Evolutionary conservation across 257 asterid genomes (phyloP).

Genomic region (Thymus quinquecostatus): DNA sequence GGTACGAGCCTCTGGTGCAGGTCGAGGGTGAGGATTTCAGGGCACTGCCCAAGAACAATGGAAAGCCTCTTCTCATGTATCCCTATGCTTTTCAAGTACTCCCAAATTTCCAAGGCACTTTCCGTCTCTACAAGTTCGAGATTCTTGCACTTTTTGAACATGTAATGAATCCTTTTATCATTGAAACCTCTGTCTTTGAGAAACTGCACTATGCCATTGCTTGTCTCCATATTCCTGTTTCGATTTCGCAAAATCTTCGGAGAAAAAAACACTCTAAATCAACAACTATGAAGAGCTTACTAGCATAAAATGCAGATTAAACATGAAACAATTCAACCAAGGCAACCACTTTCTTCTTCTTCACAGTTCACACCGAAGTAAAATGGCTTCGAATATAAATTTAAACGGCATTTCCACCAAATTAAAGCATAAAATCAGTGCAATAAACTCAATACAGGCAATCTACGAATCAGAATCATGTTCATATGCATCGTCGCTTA

Average conservation of each 20-base stretch:
- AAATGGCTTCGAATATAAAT: background rate
- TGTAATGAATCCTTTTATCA: slow-evolving; percentile 63
- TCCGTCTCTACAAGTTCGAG: slow-evolving; percentile 67
- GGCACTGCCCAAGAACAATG: slow-evolving; percentile 70
- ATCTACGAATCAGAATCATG: background rate
- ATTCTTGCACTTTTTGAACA: slow-evolving; percentile 81
- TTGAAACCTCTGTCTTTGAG: slow-evolving; percentile 87
- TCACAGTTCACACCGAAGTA: background rate
- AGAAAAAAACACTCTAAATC: background rate
- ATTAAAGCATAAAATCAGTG: background rate
- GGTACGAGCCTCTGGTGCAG: slow-evolving; percentile 79
- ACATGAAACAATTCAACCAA: background rate
- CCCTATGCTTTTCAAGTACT: slow-evolving; percentile 84
- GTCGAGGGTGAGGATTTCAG: slow-evolving; percentile 80
- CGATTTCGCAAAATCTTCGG: slow-evolving; percentile 9
- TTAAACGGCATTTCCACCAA: background rate
- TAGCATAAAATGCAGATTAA: slow-evolving; percentile 2
- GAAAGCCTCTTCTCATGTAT: slow-evolving; percentile 88
- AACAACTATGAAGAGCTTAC: background rate
- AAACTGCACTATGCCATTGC: slow-evolving; percentile 79
- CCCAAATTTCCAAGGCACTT: slow-evolving; percentile 89
- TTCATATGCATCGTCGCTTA: background rate
- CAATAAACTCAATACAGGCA: background rate
- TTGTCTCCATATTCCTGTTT: slow-evolving; percentile 72
- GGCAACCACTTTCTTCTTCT: slow-evolving; percentile 2